Evolutionary conservation across 495 filamentous ascomycete genomes (phyloP), one percentile per base, ranked within the genome.

Genomic region (Barbatosphaeria neglecta): DNA sequence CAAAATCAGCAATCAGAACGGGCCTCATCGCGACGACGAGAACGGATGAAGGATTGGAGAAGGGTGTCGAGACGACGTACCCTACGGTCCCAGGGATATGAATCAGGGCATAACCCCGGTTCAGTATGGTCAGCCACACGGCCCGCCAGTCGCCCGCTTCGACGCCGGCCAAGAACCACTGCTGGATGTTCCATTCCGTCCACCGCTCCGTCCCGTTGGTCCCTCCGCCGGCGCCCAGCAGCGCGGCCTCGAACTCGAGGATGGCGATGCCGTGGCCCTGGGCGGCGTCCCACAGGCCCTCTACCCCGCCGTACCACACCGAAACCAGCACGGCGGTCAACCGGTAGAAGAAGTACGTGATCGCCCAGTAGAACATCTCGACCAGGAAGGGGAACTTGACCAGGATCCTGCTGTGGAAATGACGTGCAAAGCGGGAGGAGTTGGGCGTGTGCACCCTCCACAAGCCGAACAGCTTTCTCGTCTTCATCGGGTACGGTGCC

Each of bases 361-460:
- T 61, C 38, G 78, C 79, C 86, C 86, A 90, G 53, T 90, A 90
- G 71, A 82, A 88, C 54, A 81, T 82, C 61, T 90, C 86, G 19
- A 82, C 76, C 22, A 90, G 58, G 53, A 90, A 90, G 10, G 86
- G 86, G 44, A 85, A 76, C 50, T 77, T 80, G 28, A 73, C 66
- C 6, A 90, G 67, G 19, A 87, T 47, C 2, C 78, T 64, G 47
- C 60, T 63, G 43, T 61, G 58, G 22, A 61, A 43, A 13, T 57
- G 56, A 41, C 70, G 64, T 47, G 71, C 67, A 44, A 80, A 81
- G 6, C 70, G 59, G 15, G 53, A 55, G 2, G 75, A 80, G 49
- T 79, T 75, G 13, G 77, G 77, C n/a, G 73, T 70, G 8, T 60
- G 61, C n/a, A 79, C 67, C 2, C 44, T 46, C 51, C 51, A 54